phyloP scores from a whole-genome alignment of 2,329 filamentous ascomycete species.

The Bisporella sp. region DNA sequence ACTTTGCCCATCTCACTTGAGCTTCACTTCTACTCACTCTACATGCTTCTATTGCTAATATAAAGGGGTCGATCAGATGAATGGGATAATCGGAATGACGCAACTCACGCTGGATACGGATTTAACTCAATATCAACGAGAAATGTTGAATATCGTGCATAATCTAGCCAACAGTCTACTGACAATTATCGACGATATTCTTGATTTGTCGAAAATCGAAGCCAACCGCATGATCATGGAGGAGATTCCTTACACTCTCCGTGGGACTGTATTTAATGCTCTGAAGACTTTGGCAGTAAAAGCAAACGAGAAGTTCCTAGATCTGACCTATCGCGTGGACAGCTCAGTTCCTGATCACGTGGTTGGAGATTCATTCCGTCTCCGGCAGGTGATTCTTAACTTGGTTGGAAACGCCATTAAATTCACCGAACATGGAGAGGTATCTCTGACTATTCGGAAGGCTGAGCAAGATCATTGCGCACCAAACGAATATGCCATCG shows the following conservation, averaged over 20 bases:
- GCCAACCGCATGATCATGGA: slow-evolving; percentile 98
- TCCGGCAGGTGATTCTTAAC: slow-evolving; percentile 95
- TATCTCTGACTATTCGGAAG: slow-evolving; percentile 84
- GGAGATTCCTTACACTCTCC: slow-evolving; percentile 90
- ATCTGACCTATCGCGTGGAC: slow-evolving; percentile 89
- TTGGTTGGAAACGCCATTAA: slow-evolving; percentile 98
- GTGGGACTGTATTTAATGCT: slow-evolving; percentile 93
- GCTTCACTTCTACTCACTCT: too few species aligned
- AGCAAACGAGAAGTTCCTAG: slow-evolving; percentile 91
- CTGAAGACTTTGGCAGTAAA: slow-evolving; percentile 95
- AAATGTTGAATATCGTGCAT: slow-evolving; percentile 98
- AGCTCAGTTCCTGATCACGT: slow-evolving; percentile 92
- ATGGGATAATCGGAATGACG: slow-evolving; percentile 58
- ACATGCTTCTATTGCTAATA: background rate
- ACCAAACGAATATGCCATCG: slow-evolving; percentile 79
- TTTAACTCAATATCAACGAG: slow-evolving; percentile 87
- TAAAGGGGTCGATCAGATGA: background rate
- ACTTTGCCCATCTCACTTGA: too few species aligned
- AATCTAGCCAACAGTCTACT: slow-evolving; percentile 92
- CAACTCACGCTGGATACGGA: slow-evolving; percentile 93
- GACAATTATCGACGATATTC: slow-evolving; percentile 87
- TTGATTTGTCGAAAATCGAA: slow-evolving; percentile 77
- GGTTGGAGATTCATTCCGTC: slow-evolving; percentile 90
- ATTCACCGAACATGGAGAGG: slow-evolving; percentile 94
- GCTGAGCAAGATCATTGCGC: slow-evolving; percentile 58